Conservation (phyloP, 441 rosid genomes). For the Eruca vesicaria region DNA sequence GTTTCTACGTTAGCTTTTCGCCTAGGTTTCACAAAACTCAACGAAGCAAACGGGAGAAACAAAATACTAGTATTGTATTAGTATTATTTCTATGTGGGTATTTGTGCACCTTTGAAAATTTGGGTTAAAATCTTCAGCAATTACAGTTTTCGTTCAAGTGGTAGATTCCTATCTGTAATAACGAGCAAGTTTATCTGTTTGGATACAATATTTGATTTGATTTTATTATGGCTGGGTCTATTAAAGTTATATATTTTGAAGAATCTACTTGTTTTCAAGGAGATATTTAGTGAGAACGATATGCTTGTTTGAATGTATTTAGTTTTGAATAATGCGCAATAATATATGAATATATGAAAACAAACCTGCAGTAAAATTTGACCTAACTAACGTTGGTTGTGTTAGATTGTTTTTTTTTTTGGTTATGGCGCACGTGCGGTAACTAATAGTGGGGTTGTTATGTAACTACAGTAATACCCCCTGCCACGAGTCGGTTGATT, state of each 20-base stretch:
- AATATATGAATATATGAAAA: neutral
- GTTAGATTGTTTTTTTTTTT: neutral
- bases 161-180: neutral
- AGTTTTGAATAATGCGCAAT: neutral
- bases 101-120: constrained; percentile 18
- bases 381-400: neutral
- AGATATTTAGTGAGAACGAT: constrained; percentile 6
- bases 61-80: neutral
- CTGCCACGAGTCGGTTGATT: neutral
- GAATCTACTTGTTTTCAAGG: neutral
- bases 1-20: constrained; percentile 18
- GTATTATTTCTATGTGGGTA: neutral
- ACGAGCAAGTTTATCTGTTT: neutral
- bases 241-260: neutral
- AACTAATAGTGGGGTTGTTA: neutral
- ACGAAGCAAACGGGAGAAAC: constrained; percentile 6
- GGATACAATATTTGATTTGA: neutral
- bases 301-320: neutral
- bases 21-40: constrained; percentile 24
- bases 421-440: constrained; percentile 21
- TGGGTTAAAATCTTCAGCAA: neutral
- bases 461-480: constrained; percentile 5
- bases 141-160: neutral
- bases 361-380: constrained; percentile 6
- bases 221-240: neutral